Conservation (phyloP, 192 early-diverging fungal species). For the Entophlyctis luteolus region DNA sequence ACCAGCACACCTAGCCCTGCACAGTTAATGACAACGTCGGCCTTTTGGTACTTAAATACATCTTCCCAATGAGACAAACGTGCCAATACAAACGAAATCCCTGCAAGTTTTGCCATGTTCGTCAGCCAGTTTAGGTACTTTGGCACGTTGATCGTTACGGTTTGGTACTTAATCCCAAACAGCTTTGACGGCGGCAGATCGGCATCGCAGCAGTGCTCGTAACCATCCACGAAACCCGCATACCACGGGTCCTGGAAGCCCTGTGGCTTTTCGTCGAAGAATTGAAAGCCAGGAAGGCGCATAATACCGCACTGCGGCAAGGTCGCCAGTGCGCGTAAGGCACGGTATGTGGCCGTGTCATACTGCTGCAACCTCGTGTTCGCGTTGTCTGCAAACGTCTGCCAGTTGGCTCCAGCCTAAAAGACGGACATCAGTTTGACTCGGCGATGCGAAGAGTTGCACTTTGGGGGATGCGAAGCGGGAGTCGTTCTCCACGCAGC, state of each 20-base stretch:
- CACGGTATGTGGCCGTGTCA: slow-evolving; percentile 12
- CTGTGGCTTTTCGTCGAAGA: slow-evolving; percentile 50
- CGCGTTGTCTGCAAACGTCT: slow-evolving; percentile 45
- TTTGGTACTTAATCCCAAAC: slow-evolving; percentile 50
- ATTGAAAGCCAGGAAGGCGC: slow-evolving; percentile 51
- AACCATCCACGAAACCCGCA: slow-evolving; percentile 41
- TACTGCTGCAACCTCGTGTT: slow-evolving; percentile 37
- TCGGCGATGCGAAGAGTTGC: slow-evolving; percentile 4
- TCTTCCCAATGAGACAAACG: slow-evolving; percentile 43
- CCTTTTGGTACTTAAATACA: slow-evolving; percentile 30
- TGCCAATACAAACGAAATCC: slow-evolving; percentile 45
- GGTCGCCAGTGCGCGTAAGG: background rate
- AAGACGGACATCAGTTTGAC: background rate
- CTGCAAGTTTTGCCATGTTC: slow-evolving; percentile 46
- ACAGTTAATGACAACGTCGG: slow-evolving; percentile 73
- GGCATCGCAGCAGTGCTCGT: background rate
- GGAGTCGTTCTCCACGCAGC: slow-evolving; percentile 14
- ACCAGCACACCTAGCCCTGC: slow-evolving; percentile 57
- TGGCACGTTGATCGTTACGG: slow-evolving; percentile 59
- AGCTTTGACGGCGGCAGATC: slow-evolving; percentile 52
- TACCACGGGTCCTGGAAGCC: slow-evolving; percentile 65
- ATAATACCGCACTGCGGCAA: slow-evolving; percentile 43
- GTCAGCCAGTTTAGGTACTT: slow-evolving; percentile 66
- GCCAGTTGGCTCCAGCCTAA: slow-evolving; percentile 65
- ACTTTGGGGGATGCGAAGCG: slow-evolving; percentile 16